Evolutionary conservation across 2,329 filamentous ascomycete species (phyloP).

Genomic region (Neofusicoccum sp.): DNA sequence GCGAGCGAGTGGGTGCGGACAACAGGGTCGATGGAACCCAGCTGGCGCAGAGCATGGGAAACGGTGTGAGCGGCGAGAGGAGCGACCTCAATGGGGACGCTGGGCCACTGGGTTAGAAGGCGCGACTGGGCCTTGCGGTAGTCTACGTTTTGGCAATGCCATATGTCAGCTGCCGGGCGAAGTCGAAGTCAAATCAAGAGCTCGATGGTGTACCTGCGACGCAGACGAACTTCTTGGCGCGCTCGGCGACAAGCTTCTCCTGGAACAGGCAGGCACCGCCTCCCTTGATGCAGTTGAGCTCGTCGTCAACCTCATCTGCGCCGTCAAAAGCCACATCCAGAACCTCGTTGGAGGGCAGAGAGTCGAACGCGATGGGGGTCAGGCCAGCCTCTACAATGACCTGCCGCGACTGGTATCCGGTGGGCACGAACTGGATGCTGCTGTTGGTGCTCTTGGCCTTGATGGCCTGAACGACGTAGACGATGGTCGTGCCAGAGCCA

Average conservation of each 20-base stretch:
- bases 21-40: constrained; percentile 70
- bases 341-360: constrained; percentile 61
- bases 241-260: constrained; percentile 89
- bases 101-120: constrained; percentile 73
- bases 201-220: constrained; percentile 63
- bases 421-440: constrained; percentile 82
- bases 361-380: constrained; percentile 73
- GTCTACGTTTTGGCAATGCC: constrained; percentile 52
- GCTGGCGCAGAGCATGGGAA: constrained; percentile 64
- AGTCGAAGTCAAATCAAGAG: neutral
- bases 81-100: constrained; percentile 89
- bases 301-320: constrained; percentile 92
- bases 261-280: constrained; percentile 97
- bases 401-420: constrained; percentile 85
- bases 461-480: constrained; percentile 84
- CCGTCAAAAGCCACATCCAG: constrained; percentile 95
- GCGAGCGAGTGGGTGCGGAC: constrained; percentile 70
- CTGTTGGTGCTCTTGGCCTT: constrained; percentile 39
- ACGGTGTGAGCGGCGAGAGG: constrained; percentile 79
- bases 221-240: constrained; percentile 81
- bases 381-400: constrained; percentile 79
- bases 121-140: constrained; percentile 83
- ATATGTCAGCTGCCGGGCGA: neutral
- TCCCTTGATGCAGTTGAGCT: constrained; percentile 96
- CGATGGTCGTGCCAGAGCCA: constrained; percentile 76